Conservation (phyloP, 495 filamentous ascomycete genomes). For the Tuber brumale region DNA sequence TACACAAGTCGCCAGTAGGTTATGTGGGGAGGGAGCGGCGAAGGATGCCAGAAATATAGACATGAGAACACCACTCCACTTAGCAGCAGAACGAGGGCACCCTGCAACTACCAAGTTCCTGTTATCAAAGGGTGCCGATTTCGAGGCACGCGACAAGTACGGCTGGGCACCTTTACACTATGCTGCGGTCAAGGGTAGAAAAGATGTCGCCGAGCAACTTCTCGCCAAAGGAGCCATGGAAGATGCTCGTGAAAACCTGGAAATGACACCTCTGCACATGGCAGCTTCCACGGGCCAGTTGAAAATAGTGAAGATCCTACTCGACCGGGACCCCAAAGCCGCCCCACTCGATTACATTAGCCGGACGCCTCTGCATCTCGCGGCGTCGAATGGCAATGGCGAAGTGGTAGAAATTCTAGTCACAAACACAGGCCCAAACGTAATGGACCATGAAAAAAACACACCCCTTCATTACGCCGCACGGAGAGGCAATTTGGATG, state of each 20-base stretch:
- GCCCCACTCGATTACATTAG: not conserved
- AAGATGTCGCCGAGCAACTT: not conserved
- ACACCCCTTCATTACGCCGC: constrained; percentile 28
- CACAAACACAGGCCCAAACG: not conserved
- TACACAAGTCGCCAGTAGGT: not conserved
- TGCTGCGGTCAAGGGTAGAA: constrained; percentile 7
- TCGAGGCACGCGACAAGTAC: constrained; percentile 6
- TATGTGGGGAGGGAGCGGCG: not conserved
- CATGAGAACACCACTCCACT: constrained; percentile 21
- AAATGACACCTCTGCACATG: constrained; percentile 14
- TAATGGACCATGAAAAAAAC: not conserved
- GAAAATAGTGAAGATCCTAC: constrained; percentile 10
- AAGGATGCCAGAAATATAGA: constrained; percentile 10
- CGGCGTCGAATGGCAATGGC: constrained; percentile 2
- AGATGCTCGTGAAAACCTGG: not conserved
- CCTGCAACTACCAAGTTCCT: not conserved
- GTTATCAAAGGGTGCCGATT: constrained; percentile 6
- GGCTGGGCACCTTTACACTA: constrained; percentile 11
- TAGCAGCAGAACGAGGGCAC: constrained; percentile 12
- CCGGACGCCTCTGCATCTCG: constrained; percentile 11
- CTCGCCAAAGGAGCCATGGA: not conserved
- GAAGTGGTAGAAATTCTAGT: not conserved
- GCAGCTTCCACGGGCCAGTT: constrained; percentile 8
- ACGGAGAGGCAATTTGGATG: constrained; percentile 8
- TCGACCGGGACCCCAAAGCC: constrained; percentile 3